Base-by-base conservation (phyloP, 2,329 filamentous ascomycete species). In the Botrytis porri region DNA sequence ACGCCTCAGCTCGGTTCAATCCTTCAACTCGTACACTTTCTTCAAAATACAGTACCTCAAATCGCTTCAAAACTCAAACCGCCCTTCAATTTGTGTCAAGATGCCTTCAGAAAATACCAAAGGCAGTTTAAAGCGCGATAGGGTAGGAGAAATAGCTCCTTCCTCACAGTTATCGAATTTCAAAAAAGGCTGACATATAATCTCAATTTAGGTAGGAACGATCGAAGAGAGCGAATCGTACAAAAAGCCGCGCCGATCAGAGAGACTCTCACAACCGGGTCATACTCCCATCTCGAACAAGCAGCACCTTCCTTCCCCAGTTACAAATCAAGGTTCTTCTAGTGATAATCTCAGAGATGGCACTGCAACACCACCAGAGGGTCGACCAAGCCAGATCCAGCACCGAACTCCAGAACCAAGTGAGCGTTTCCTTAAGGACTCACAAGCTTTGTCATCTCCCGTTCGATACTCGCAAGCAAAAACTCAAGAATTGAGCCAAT, bases 171-270 rank as follows among this genome's bases (percentile, higher is more conserved):
- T 18, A 12, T 37, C 3, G 18, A 62, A 35, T 12, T 35, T 10
- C 7, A 3, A 8, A 70, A 70, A 73, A 76, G 51, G 73, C 75
- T 78, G 77, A 79, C 76, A 61, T 70, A 25, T 73, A 41, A 45
- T 48, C 64, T 51, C 20, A 32, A 22, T n/a, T 29, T 70, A 79
- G 77, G 76, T 66, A 69, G 76, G 72, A 67, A 75, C 76, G 62
- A 66, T 73, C 20, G 78, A 79, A 73, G 80, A 78, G 63, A 74
- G 70, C 70, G 77, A 77, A 59, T 70, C 72, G n/a, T 73, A 87
- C 75, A 98, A 98, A 87, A 97, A 97, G 82, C 90, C 92, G 74
- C 91, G 95, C 75, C 90, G 93, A 73, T 94, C 93, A 62, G 86
- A 93, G 77, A 90, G 93, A 75, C 84, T 94, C 74, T 89, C 88